Base-by-base conservation (phyloP, 2,329 filamentous ascomycete genomes). In the Diaporthe sp. region DNA sequence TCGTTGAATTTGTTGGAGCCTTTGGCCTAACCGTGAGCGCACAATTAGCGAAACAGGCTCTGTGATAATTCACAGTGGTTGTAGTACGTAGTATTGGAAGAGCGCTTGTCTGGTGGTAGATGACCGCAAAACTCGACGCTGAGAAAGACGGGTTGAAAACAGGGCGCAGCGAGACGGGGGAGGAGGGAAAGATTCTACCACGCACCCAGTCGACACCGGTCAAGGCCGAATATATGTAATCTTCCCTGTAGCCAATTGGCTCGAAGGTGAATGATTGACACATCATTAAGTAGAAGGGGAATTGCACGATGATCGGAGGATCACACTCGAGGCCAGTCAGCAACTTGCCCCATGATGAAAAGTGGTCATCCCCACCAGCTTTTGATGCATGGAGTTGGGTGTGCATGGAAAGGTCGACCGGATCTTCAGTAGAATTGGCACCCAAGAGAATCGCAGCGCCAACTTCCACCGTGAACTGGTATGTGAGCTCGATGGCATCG, bases 401-500 rank as follows among this genome's bases (percentile, higher is more conserved):
- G 13, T 25, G 19, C 46, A n/a, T n/a, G 8, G 46, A 49, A 10
- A 49, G 46, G 46, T 49, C 46, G 8, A 49, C 46, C 19, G 46
- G 46, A 49, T 49, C 46, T 1, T 49, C 8, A 49, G 46, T 49
- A 49, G 46, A 37, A 31, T 72, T 37, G 7, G 69, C 69, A 59
- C 39, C 53, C 57, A 72, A 37, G n/a, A 72, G 37, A 25, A 72
- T 58, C 13, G 69, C 69, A 46, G 69, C 69, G 25, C 69, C 69
- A 19, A 46, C 25, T 25, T 72, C 53, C 22, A 72, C 15, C 15
- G 69, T 59, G 37, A 15, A 46, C n/a, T 61, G 69, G 39, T 72
- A 72, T 13, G 53, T 72, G 37, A 72, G 42, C 57, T 72, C 69
- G 25, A 72, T 59, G 17, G 69, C 53, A 31, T 72, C 69, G 34